Percentiles rank a stretch among this genome's conserved stretches.
These are phyloP conservation scores for Aspergillus spinulosporus DNA, from an alignment of 2,329 filamentous ascomycete genomes.

Conservation along the genomic window DNA sequence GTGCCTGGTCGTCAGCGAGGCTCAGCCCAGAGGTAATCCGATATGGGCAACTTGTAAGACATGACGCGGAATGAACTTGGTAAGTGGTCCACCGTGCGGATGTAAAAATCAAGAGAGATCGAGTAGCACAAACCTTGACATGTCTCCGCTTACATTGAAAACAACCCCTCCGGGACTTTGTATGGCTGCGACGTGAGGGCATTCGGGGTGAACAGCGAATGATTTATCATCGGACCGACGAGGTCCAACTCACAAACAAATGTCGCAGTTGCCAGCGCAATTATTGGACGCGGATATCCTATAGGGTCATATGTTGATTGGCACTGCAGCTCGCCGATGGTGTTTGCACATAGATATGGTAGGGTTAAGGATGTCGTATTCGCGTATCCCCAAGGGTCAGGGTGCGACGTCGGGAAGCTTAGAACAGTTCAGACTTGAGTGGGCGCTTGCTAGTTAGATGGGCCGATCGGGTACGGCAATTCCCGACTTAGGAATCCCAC, in stretches of 20 bases:
- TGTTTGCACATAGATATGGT: neutral
- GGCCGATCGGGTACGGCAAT: too few species aligned
- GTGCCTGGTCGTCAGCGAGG: neutral
- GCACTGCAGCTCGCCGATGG: neutral
- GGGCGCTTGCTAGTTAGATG: too few species aligned
- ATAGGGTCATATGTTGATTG: neutral
- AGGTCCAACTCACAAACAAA: neutral
- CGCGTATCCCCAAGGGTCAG: neutral
- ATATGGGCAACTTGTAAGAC: too few species aligned
- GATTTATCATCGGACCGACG: neutral
- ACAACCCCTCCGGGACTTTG: conserved; percentile 43
- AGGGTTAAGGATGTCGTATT: conserved; percentile 2
- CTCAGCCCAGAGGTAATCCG: too few species aligned
- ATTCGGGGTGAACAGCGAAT: conserved; percentile 19
- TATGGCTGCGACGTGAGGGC: conserved; percentile 38
- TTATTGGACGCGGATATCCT: neutral
- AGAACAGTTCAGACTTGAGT: too few species aligned
- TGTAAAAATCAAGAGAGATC: neutral
- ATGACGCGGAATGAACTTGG: neutral
- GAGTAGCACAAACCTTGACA: conserved; percentile 35
- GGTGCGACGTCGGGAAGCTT: neutral
- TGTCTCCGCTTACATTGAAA: conserved; percentile 42
- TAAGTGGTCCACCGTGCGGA: neutral
- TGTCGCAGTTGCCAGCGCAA: neutral
- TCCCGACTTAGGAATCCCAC: neutral